A percentile compares a stretch with the other conserved stretches of the same genome.
Conservation (phyloP, 768 basidiomycete genomes). For the Lactarius deliciosus region DNA sequence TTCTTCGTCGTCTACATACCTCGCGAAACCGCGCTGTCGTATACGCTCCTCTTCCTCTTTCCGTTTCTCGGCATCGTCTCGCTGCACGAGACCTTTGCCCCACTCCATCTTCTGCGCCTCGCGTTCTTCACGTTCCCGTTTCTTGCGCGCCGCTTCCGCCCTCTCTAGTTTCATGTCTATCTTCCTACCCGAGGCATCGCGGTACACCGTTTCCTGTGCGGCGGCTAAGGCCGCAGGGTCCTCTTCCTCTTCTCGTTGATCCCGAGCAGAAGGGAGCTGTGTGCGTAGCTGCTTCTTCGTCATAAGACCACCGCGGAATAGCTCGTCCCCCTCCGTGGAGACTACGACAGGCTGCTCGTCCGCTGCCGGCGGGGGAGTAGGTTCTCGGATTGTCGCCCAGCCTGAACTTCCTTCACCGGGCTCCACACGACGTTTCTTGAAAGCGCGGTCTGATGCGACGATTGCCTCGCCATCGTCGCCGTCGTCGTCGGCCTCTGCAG, state of each 20-base stretch:
- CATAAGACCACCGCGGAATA: conserved; percentile 75
- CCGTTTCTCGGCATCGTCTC: conserved; percentile 71
- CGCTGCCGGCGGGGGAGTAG: conserved; percentile 51
- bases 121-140: conserved; percentile 79
- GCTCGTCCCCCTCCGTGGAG: conserved; percentile 37
- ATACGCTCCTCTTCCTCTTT: conserved; percentile 67
- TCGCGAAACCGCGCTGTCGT: conserved; percentile 63
- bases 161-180: conserved; percentile 84
- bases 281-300: conserved; percentile 74
- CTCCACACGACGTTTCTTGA: conserved; percentile 70
- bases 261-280: conserved; percentile 46
- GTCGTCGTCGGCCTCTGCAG: conserved; percentile 56
- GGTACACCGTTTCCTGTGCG: conserved; percentile 90
- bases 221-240: conserved; percentile 54
- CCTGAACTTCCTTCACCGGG: conserved; percentile 46
- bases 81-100: conserved; percentile 94
- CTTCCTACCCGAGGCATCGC: conserved; percentile 83
- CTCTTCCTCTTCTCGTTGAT: conserved; percentile 41
- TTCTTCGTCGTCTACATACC: conserved; percentile 78
- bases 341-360: conserved; percentile 72
- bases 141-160: conserved; percentile 80
- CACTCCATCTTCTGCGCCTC: conserved; percentile 95
- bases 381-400: conserved; percentile 67
- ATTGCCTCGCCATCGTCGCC: conserved; percentile 61
- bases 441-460: conserved; percentile 70